Evolutionary conservation across 768 basidiomycete species (phyloP), one percentile per base, ranked within the genome.

Genomic region (Phlegmacium glaucopus): DNA sequence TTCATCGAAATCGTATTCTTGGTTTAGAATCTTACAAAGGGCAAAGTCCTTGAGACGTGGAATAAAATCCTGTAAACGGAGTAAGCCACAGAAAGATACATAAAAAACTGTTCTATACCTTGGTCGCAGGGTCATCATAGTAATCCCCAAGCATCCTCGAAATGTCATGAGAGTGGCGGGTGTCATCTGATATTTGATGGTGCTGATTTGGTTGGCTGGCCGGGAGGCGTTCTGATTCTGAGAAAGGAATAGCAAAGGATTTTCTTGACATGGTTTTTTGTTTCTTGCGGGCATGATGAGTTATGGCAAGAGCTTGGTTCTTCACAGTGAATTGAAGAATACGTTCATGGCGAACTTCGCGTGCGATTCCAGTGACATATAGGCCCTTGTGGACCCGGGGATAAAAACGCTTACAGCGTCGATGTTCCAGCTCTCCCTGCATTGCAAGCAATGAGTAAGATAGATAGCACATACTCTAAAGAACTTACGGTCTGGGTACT

Each of bases 41-140:
- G 65, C 51, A 37, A 70, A 61, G 35, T 65, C 47, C 40, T 67
- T 44, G 15, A 73, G 56, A 7, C 58, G 30, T 0, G 57, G 47
- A 7, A 61, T n/a, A 44, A 69, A 72, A 34, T 62, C 44, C 65
- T 69, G 16, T 12, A 29, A 18, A 15, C 50, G 1, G 42, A 10
- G 22, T 43, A 15, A 22, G 22, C 22, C 2, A 22, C 22, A 22
- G 22, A 50, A 15, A 44, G 34, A 15, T 18, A 26, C n/a, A 41
- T 32, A 12, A 41, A 34, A 39, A 2, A 9, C 29, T 10, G 18
- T 12, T 9, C 52, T 55, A 30, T 43, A 67, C 68, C 51, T 59
- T 45, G 10, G 62, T 10, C 2, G 63, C 62, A 3, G 59, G 58
- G 47, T 70, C 65, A 0, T 46, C 45, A 12, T 42, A 32, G 18